Base-by-base conservation (phyloP, 371 early-diverging fungal genomes). In the Rhizopus delemar region DNA sequence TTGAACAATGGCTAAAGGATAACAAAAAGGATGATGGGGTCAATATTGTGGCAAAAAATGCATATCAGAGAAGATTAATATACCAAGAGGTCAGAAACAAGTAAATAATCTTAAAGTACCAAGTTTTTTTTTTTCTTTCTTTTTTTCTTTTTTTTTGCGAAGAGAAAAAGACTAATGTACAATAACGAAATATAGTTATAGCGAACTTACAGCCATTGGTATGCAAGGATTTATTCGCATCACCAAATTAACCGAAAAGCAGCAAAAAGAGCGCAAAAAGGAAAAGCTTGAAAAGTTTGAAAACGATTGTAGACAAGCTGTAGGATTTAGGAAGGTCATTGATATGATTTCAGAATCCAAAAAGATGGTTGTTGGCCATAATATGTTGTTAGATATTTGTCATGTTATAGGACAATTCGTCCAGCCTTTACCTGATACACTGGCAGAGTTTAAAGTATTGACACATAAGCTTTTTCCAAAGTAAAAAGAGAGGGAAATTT, bases 341-440 rank as follows among this genome's bases (percentile, higher is more conserved):
- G 92, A 93, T 45, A 66, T 83, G 66, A 80, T 95, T 31, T 81
- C 86, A 28, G 74, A 70, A 13, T 78, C 85, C 4, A 71, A 80
- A 33, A 92, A 92, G 58, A 86, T 88, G 1, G 68, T 95, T 6
- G 80, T 92, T 3, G 95, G 93, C 4, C 95, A 95, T 61, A 95
- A 95, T 68, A 81, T 91, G 84, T 74, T 88, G 8, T 74, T 93
- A 41, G 95, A 95, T 66, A 65, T 93, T 5, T 84, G 86, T 32
- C 93, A 92, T 50, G 80, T 90, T 3, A 73, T 83, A 51, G 77
- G 84, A 0, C 87, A 90, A 56, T 93, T 95, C 67, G 71, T 86
- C 43, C 66, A 78, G 29, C 80, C 79, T 7, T 73, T 95, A n/a
- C 93, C 94, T 3, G 77, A 75, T 0, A 73, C 78, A 5, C 65